phyloP scores from a whole-genome alignment of 495 filamentous ascomycete species.

The Chaetomium cochliodes region DNA sequence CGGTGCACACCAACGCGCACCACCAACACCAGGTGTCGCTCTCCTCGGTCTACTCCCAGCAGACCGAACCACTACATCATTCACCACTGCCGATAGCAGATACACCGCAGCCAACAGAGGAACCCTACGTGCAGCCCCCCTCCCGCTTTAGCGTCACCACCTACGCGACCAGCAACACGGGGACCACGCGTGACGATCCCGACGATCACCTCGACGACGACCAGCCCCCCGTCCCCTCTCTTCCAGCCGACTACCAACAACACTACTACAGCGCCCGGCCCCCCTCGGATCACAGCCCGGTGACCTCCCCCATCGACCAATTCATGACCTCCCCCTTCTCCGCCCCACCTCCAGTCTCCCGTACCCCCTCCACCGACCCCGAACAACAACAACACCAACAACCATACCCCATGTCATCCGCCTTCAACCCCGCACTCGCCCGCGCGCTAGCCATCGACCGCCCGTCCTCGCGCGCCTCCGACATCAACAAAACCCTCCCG shows the following conservation, averaged over 20 bases:
- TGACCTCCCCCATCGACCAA: constrained; percentile 33
- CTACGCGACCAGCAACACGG: constrained; percentile 58
- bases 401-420: not conserved
- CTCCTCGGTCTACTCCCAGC: constrained; percentile 41
- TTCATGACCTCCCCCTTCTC: constrained; percentile 32
- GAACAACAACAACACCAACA: constrained; percentile 2
- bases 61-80: constrained; percentile 27
- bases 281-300: constrained; percentile 27
- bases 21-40: constrained; percentile 39
- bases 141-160: constrained; percentile 77
- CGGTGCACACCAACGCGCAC: constrained; percentile 30
- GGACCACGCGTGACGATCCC: constrained; percentile 56
- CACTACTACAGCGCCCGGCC: constrained; percentile 23
- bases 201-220: constrained; percentile 37
- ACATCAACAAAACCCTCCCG: constrained; percentile 57
- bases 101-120: constrained; percentile 27
- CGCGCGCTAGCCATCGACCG: constrained; percentile 25
- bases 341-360: constrained; percentile 8
- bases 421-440: constrained; percentile 17
- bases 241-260: constrained; percentile 25
- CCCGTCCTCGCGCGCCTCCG: constrained; percentile 31
- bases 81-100: constrained; percentile 30
- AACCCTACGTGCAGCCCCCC: constrained; percentile 50
- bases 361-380: not conserved
- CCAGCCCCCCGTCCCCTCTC: constrained; percentile 37